phyloP scores from a whole-genome alignment of 1,284 basidiomycete genomes.

The Lentinula novae-zelandiae region DNA sequence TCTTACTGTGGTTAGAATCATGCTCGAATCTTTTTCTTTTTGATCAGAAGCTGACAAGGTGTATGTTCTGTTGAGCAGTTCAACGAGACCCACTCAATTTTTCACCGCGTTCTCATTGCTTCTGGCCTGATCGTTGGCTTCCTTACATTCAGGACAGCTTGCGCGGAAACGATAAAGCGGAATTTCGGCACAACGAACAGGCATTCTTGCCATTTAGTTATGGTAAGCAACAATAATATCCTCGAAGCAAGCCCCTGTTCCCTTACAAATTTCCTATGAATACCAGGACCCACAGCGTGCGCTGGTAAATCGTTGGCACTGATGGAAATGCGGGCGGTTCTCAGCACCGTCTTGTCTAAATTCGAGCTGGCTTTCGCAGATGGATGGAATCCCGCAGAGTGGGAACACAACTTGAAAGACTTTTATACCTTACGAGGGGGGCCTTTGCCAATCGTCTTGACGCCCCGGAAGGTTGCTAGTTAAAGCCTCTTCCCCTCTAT shows the following conservation, averaged over 20 bases:
- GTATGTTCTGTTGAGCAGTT: slow-evolving; percentile 16
- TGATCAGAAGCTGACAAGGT: too few relatives aligned
- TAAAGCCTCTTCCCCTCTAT: too few relatives aligned
- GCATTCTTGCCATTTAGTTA: slow-evolving; percentile 37
- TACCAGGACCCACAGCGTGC: slow-evolving; percentile 31
- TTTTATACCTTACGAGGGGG: slow-evolving; percentile 21
- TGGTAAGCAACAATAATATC: neutral
- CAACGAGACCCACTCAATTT: slow-evolving; percentile 41
- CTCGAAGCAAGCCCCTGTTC: neutral
- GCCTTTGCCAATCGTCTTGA: slow-evolving; percentile 2
- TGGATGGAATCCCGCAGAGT: slow-evolving; percentile 24
- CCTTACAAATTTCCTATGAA: neutral
- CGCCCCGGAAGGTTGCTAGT: too few relatives aligned
- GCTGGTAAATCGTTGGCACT: slow-evolving; percentile 37
- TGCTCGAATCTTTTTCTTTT: too few relatives aligned
- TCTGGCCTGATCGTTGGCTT: slow-evolving; percentile 41
- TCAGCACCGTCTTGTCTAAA: slow-evolving; percentile 27
- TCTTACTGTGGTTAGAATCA: too few relatives aligned
- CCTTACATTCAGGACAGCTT: slow-evolving; percentile 23
- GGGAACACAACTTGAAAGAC: slow-evolving; percentile 29
- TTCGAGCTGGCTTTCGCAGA: slow-evolving; percentile 29
- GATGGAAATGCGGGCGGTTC: slow-evolving; percentile 34
- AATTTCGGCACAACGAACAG: slow-evolving; percentile 23
- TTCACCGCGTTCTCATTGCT: slow-evolving; percentile 34
- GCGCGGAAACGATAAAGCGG: slow-evolving; percentile 21